Percentiles rank a stretch among this genome's conserved stretches.
Conservation (phyloP, 495 filamentous ascomycete genomes). For the Polyplosphaeria fusca region DNA sequence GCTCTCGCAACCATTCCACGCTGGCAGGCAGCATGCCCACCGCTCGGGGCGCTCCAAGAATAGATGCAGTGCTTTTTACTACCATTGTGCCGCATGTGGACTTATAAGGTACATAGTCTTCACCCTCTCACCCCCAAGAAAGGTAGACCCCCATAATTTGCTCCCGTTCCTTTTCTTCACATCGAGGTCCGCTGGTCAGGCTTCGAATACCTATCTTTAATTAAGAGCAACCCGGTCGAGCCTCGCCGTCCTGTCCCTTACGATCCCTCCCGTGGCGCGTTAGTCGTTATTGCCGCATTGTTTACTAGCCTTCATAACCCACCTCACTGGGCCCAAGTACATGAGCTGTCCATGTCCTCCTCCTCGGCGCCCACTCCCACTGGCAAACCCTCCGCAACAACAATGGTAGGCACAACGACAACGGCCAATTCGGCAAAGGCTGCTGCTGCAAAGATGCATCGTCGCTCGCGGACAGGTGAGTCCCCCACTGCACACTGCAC, state of each 20-base stretch:
- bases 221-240: constrained; percentile 38
- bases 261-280: constrained; percentile 37
- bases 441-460: constrained; percentile 76
- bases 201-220: constrained; percentile 43
- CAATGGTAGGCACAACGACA: constrained; percentile 47
- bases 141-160: constrained; percentile 42
- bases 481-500: constrained; percentile 16
- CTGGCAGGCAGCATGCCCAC: constrained; percentile 7
- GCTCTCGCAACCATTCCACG: constrained; percentile 7
- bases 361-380: constrained; percentile 31
- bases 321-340: constrained; percentile 30
- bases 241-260: constrained; percentile 36
- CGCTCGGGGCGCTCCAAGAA: constrained; percentile 35
- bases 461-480: constrained; percentile 81
- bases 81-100: constrained; percentile 34
- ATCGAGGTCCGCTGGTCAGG: constrained; percentile 39
- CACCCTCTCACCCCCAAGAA: constrained; percentile 21
- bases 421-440: constrained; percentile 50
- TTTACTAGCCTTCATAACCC: constrained; percentile 36
- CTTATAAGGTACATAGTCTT: constrained; percentile 42
- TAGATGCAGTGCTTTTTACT: constrained; percentile 39
- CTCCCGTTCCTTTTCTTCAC: constrained; percentile 35
- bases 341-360: constrained; percentile 35
- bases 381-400: constrained; percentile 39
- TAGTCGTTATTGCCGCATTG: constrained; percentile 35